These are phyloP conservation scores for Claviceps africana DNA, from an alignment of 2,329 filamentous ascomycete species.

Conservation along the genomic window DNA sequence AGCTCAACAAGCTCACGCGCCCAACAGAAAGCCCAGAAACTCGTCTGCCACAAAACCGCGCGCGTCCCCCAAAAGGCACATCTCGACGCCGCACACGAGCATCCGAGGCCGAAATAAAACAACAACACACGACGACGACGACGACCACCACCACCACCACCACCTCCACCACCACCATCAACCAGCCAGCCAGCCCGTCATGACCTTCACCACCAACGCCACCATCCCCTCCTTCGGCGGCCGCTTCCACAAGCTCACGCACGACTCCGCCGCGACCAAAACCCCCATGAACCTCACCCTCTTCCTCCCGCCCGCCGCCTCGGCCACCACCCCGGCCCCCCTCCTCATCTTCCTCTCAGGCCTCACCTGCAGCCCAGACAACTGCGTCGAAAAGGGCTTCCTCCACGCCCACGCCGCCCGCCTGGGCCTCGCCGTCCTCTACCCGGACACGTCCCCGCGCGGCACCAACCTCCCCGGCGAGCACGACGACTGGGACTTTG, in stretches of 20 bases:
- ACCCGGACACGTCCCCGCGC: constrained; percentile 87
- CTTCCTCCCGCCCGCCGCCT: constrained; percentile 67
- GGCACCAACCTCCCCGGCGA: constrained; percentile 71
- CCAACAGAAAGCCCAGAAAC: too few species aligned
- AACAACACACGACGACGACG: too few species aligned
- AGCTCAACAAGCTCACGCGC: too few species aligned
- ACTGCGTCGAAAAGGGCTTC: constrained; percentile 72
- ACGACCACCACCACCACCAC: background rate
- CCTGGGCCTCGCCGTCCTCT: constrained; percentile 80
- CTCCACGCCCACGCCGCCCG: constrained; percentile 71
- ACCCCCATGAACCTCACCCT: constrained; percentile 90
- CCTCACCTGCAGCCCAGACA: constrained; percentile 86
- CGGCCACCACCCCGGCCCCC: constrained; percentile 44
- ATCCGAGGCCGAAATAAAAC: too few species aligned
- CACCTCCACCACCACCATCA: background rate
- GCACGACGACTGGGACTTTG: constrained; percentile 84
- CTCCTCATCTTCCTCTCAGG: constrained; percentile 89
- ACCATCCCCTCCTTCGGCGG: constrained; percentile 87
- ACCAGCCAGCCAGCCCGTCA: too few species aligned
- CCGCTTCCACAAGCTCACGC: constrained; percentile 85
- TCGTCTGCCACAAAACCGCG: too few species aligned
- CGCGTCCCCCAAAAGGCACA: too few species aligned
- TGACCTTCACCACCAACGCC: constrained; percentile 80
- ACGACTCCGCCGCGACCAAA: constrained; percentile 62
- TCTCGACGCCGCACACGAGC: too few species aligned